Evolutionary conservation across 1,139 yeast genomes (phyloP).

Genomic region (Magnusiomyces fungicola): DNA sequence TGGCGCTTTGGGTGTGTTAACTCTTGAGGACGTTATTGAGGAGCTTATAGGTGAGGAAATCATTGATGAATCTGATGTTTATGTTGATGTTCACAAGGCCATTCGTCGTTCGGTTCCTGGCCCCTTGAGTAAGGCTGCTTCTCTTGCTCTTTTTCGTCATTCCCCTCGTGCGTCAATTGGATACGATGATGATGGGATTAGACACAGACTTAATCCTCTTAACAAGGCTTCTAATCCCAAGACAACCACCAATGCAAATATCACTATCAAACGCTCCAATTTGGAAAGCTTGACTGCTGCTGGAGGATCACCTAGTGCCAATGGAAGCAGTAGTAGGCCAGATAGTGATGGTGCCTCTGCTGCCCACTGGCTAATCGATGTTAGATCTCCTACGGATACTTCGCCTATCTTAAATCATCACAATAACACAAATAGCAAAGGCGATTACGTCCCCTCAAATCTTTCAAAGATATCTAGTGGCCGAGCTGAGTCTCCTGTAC

Average conservation of each 20-base stretch:
- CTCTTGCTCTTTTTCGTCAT: constrained; percentile 4
- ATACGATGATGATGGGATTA: constrained; percentile 23
- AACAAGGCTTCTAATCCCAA: constrained; percentile 82
- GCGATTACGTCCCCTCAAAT: neutral
- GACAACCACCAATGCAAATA: constrained; percentile 53
- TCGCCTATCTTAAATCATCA: no score
- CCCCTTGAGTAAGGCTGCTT: constrained; percentile 57
- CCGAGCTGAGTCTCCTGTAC: no score
- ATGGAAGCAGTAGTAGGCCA: no score
- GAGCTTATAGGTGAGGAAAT: constrained; percentile 97
- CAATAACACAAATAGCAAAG: no score
- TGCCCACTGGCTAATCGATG: no score
- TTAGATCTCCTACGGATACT: no score
- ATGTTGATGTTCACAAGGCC: constrained; percentile 80
- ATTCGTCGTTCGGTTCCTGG: constrained; percentile 74
- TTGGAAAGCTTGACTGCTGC: neutral
- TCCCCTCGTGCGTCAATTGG: constrained; percentile 22
- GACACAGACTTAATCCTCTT: constrained; percentile 30
- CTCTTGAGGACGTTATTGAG: constrained; percentile 94
- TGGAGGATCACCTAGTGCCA: neutral
- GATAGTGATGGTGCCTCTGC: no score
- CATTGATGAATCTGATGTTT: constrained; percentile 95
- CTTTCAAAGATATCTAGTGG: neutral
- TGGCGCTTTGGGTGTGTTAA: constrained; percentile 87
- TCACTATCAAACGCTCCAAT: constrained; percentile 31